Evolutionary conservation across 345 rosid species (phyloP), one percentile per base, ranked within the genome.

Genomic region (Camelina neglecta): DNA sequence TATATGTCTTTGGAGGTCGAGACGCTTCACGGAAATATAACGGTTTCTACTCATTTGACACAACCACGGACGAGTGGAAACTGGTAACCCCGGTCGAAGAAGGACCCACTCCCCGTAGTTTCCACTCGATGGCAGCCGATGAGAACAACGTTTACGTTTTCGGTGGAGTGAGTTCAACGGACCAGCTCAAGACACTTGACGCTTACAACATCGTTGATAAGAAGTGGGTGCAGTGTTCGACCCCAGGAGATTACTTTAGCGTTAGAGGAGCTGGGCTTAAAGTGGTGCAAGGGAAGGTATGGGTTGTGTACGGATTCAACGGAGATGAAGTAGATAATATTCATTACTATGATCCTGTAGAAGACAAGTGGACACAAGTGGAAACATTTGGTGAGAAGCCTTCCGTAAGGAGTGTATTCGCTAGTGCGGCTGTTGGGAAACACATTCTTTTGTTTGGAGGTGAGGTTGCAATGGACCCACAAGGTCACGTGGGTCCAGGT

Each of bases 121-220:
- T 77, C 67, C 81, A 77, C 76, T 62, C 80, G 3, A 71, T 76
- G 80, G 80, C 71, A n/a, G 70, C 80, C 3, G 75, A 76, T 76
- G 71, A 70, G 13, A 35, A 53, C 1, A 70, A 54, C 59, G 23
- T 76, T 21, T 76, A 70, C 29, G 75, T 76, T 13, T 76, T 76
- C 13, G 80, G 80, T 70, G 80, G 80, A 33, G 75, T 69, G 58
- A 4, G 75, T 44, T 21, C 24, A 35, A 23, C 71, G 16, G 18
- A 0, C 2, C 58, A 76, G 6, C 42, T 76, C 60, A 70, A 76
- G 16, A 71, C 70, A 12, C 44, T 76, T 9, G 65, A 71, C n/a
- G 50, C 49, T 8, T 76, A 70, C 71, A 64, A 76, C 71, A 48
- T 70, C 59, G 23, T 3, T 48, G 71, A 76, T 21, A 7, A 63